Conservation (phyloP, 1,284 basidiomycete genomes). For the Termitomyces sp. region DNA sequence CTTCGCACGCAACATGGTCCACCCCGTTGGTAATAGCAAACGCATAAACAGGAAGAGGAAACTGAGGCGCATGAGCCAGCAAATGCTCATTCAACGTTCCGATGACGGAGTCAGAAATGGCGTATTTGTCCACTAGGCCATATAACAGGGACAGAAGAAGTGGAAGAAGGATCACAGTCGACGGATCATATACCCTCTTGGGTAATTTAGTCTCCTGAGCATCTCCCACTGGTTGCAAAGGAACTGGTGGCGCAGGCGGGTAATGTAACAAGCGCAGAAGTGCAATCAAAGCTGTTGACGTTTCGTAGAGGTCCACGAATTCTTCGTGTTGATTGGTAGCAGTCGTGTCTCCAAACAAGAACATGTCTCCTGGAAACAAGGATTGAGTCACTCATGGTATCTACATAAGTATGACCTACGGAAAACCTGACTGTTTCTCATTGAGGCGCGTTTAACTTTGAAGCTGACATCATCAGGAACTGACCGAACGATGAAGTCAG, state of each 20-base stretch:
- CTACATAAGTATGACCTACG: conserved; percentile 33
- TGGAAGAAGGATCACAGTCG: conserved; percentile 54
- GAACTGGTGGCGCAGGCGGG: conserved; percentile 36
- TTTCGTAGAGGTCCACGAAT: conserved; percentile 47
- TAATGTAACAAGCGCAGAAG: conserved; percentile 51
- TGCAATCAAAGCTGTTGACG: conserved; percentile 36
- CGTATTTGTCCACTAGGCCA: conserved; percentile 59
- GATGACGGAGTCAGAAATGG: conserved; percentile 38
- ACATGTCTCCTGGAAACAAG: conserved; percentile 51
- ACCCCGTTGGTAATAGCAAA: conserved; percentile 40
- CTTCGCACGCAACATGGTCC: conserved; percentile 42
- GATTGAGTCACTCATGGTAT: conserved; percentile 8
- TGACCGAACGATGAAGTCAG: conserved; percentile 51
- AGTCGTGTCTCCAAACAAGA: conserved; percentile 44
- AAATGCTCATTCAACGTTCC: conserved; percentile 45
- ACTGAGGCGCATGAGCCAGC: conserved; percentile 42
- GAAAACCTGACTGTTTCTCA: conserved; percentile 53
- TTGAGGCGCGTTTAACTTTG: conserved; percentile 39
- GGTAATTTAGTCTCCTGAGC: conserved; percentile 19
- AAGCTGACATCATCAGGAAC: conserved; percentile 43
- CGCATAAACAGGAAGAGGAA: conserved; percentile 54
- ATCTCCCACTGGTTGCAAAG: conserved; percentile 16
- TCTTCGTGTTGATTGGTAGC: conserved; percentile 19
- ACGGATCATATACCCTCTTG: conserved; percentile 31
- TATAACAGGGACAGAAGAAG: conserved; percentile 47